phyloP scores from a whole-genome alignment of 306 rosid species.

The Amphicarpaea edgeworthii region DNA sequence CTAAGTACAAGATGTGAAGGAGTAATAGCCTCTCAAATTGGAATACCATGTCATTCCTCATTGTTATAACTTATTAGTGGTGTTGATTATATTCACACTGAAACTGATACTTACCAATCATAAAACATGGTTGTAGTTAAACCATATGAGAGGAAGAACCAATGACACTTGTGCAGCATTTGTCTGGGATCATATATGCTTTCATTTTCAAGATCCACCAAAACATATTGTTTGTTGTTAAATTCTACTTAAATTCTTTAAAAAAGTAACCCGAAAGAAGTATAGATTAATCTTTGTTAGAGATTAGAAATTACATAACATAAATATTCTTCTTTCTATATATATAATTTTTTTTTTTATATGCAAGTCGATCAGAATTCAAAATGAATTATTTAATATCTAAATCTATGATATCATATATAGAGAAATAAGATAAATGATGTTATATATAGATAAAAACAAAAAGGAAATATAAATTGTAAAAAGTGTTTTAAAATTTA shows the following conservation, averaged over 20 bases:
- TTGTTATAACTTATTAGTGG: conserved; percentile 47
- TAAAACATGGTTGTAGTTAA: conserved; percentile 20
- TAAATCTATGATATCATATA: too few relatives aligned
- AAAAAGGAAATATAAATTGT: neutral
- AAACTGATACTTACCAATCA: conserved; percentile 38
- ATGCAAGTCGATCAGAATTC: too few relatives aligned
- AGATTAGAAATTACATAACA: too few relatives aligned
- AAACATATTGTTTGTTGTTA: neutral
- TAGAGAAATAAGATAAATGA: neutral
- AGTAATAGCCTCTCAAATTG: conserved; percentile 51
- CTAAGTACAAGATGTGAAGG: neutral
- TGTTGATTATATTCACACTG: conserved; percentile 32
- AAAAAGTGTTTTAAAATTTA: neutral
- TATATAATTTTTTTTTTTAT: too few relatives aligned
- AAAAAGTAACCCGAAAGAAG: too few relatives aligned
- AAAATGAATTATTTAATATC: too few relatives aligned
- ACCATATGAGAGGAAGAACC: conserved; percentile 19
- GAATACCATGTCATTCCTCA: conserved; percentile 51
- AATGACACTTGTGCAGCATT: conserved; percentile 10
- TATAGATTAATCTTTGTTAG: too few relatives aligned
- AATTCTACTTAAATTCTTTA: too few relatives aligned
- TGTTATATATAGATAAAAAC: neutral
- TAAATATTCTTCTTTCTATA: too few relatives aligned
- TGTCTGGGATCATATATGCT: neutral
- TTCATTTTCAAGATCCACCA: neutral